phyloP scores from a whole-genome alignment of 768 basidiomycete genomes.

The Floccularia luteovirens region DNA sequence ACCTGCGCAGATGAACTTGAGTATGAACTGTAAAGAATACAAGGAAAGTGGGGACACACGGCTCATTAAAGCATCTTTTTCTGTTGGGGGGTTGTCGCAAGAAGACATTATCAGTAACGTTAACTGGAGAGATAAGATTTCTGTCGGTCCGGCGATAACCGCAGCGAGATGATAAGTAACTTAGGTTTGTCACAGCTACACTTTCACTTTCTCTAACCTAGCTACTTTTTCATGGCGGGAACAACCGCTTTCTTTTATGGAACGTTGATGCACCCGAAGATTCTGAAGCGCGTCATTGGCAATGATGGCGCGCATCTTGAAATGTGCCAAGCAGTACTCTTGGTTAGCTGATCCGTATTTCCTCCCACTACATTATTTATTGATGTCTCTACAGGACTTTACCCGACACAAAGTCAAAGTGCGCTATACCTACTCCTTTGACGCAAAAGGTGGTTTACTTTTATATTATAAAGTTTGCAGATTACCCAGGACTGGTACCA shows the following conservation, averaged over 20 bases:
- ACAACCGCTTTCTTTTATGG: slow-evolving; percentile 94
- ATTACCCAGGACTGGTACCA: slow-evolving; percentile 77
- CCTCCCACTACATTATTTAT: slow-evolving; percentile 1
- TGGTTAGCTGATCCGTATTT: slow-evolving; percentile 33
- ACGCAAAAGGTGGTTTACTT: neutral
- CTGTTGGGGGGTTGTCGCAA: slow-evolving; percentile 59
- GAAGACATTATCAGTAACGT: slow-evolving; percentile 20
- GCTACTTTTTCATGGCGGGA: too few relatives aligned
- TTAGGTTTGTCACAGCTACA: neutral
- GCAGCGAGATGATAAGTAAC: too few relatives aligned
- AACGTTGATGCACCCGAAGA: slow-evolving; percentile 81
- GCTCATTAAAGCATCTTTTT: slow-evolving; percentile 58
- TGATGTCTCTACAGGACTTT: slow-evolving; percentile 42
- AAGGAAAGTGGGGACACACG: slow-evolving; percentile 29
- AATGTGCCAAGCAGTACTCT: slow-evolving; percentile 67
- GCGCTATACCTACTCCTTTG: slow-evolving; percentile 6
- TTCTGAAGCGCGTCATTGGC: slow-evolving; percentile 69
- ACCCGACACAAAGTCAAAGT: slow-evolving; percentile 79
- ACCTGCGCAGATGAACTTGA: slow-evolving; percentile 26
- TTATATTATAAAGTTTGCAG: neutral
- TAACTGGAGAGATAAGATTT: too few relatives aligned
- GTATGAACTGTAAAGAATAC: slow-evolving; percentile 2
- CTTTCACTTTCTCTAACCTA: too few relatives aligned
- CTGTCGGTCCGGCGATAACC: too few relatives aligned
- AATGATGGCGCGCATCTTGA: slow-evolving; percentile 57